phyloP scores from a whole-genome alignment of 2,329 filamentous ascomycete genomes.

The Cladosporium sp. region DNA sequence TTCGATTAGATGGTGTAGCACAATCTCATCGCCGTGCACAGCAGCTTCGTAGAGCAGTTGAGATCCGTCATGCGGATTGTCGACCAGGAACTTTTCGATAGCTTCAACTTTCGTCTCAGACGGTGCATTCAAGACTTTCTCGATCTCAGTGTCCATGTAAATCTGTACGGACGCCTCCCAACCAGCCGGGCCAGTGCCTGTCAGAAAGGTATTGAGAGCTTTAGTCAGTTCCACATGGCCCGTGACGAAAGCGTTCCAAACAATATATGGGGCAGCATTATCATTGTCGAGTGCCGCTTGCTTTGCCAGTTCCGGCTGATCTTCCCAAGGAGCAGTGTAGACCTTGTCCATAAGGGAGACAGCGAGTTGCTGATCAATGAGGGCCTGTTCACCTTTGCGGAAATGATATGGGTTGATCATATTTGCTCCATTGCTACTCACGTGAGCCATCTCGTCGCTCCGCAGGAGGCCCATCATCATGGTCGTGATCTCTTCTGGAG shows the following conservation, averaged over 20 bases:
- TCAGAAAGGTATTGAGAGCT: background rate
- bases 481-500: background rate
- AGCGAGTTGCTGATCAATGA: background rate
- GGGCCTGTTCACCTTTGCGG: background rate
- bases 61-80: background rate
- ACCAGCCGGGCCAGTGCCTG: background rate
- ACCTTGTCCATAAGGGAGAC: background rate
- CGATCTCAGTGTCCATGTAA: background rate
- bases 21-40: slow-evolving; percentile 6
- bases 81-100: background rate
- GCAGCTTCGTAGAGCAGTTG: slow-evolving; percentile 11
- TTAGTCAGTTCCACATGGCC: background rate
- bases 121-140: background rate
- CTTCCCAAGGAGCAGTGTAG: background rate
- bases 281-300: background rate
- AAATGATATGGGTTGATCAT: background rate
- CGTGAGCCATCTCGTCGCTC: background rate
- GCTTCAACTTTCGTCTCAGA: background rate
- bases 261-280: background rate
- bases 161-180: background rate
- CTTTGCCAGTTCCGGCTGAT: background rate
- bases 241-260: background rate
- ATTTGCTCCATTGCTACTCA: background rate
- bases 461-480: background rate
- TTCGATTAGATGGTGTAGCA: slow-evolving; percentile 11